These are phyloP conservation scores for Forsythia viridissima DNA, from an alignment of 257 asterid species.

Conservation along the genomic window DNA sequence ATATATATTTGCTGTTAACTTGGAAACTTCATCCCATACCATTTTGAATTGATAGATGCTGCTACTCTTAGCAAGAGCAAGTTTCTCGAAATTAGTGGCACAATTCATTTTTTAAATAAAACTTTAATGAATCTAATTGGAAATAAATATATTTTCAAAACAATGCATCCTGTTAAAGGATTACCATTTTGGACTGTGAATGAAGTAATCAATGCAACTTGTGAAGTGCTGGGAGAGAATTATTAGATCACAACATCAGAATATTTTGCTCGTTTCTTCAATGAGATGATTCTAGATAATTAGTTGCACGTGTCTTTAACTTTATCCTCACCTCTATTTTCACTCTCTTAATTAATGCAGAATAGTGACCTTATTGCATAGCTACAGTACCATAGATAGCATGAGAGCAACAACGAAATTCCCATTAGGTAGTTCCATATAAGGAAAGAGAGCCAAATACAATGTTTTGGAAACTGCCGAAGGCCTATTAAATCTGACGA, in stretches of 20 bases:
- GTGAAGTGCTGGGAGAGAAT: neutral
- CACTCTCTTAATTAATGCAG: conserved; percentile 3
- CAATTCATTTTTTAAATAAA: neutral
- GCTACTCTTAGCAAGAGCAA: neutral
- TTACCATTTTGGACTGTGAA: neutral
- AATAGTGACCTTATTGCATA: neutral
- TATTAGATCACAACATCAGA: neutral
- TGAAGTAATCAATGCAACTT: neutral
- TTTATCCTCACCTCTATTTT: neutral
- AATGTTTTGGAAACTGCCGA: neutral
- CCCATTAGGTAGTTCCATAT: neutral
- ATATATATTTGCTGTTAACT: neutral
- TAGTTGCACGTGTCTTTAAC: conserved; percentile 4
- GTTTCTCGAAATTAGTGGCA: conserved; percentile 7
- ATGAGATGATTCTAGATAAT: neutral
- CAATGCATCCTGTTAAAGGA: neutral
- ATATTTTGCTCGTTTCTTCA: neutral
- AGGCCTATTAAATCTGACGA: neutral
- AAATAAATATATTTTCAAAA: neutral
- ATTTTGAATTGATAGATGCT: neutral
- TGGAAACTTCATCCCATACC: neutral
- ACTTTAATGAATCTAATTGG: neutral
- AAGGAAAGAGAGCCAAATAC: conserved; percentile 4
- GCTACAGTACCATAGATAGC: neutral
- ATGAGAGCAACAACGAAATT: neutral